Evolutionary conservation across 106 monocot species (phyloP).

Genomic region (Dendrobium huoshanense): DNA sequence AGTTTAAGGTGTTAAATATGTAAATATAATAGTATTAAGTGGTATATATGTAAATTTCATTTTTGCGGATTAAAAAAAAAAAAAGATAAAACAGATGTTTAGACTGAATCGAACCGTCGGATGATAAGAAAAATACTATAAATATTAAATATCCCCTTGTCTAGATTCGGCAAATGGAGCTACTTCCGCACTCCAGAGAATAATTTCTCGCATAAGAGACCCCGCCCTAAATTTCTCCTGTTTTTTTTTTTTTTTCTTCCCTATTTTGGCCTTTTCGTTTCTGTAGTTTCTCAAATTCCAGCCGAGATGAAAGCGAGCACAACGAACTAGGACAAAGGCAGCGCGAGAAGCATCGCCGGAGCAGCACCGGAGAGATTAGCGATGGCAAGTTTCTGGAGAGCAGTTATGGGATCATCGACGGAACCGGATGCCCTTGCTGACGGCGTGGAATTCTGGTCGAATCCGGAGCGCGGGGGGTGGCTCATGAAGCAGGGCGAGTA

Average conservation of each 20-base stretch:
- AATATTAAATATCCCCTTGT: too few relatives aligned
- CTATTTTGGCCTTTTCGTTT: background rate
- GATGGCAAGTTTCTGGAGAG: slow-evolving; percentile 30
- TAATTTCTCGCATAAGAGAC: too few relatives aligned
- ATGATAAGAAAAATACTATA: too few relatives aligned
- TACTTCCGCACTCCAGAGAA: too few relatives aligned
- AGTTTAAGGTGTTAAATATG: too few relatives aligned
- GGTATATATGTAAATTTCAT: too few relatives aligned
- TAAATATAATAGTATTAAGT: too few relatives aligned
- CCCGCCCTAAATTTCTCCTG: background rate
- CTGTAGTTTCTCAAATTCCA: background rate
- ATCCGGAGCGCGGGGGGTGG: slow-evolving; percentile 48
- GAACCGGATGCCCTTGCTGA: slow-evolving; percentile 11
- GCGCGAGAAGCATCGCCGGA: background rate
- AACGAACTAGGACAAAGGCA: background rate
- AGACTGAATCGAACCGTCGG: too few relatives aligned
- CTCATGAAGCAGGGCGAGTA: slow-evolving; percentile 64
- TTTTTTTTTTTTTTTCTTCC: background rate
- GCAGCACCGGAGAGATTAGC: background rate
- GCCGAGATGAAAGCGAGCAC: background rate
- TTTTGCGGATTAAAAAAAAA: too few relatives aligned
- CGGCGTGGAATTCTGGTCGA: slow-evolving; percentile 53
- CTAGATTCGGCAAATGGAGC: too few relatives aligned
- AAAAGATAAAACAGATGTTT: too few relatives aligned
- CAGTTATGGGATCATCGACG: slow-evolving; percentile 16